Evolutionary conservation across 2,329 filamentous ascomycete species (phyloP), one percentile per base, ranked within the genome.

Genomic region (Pseudohalonectria lignicola): DNA sequence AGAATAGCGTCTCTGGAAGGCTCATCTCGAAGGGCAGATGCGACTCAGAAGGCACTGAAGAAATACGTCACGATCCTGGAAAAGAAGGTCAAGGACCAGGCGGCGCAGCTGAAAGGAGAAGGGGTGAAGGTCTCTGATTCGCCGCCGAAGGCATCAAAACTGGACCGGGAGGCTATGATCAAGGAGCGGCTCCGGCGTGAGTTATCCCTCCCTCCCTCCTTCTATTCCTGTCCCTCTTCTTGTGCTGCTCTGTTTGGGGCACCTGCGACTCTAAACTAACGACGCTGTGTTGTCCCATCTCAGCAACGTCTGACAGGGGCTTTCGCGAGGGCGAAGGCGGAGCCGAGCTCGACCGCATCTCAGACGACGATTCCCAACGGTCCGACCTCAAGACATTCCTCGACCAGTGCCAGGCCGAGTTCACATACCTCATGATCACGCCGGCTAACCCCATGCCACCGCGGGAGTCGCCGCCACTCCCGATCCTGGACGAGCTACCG

Each of bases 1-100:
- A 81, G 93, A 54, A 95, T 98, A 64, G 90, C 90, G 37, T 83
- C 85, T 53, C 76, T 96, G 47, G 92, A 98, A 62, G 92, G 92
- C 39, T 86, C 94, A 49, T 76, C 82, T 23, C 74, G 88, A 46
- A 86, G 90, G 48, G 82, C 85, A 36, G 92, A 94, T 61, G 82
- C 85, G 44, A 77, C 88, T 41, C 88, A 94, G 52, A 87, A 88
- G 60, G 86, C 87, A 25, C 65, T 95, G 39, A 87, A 86, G 57
- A 87, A 87, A 65, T 93, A 95, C 54, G 83, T 96, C 42, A 71
- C 79, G 39, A 86, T 96, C 62, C 71, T 96, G 45, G 88, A 96
- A 63, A 77, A 79, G 50, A 92, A 90, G 45, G 68, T 95, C 52
- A 87, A 83, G 60, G 82, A 86, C 45, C 86, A 94, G 63, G 73